Percentiles rank a stretch among this genome's conserved stretches.
Evolutionary conservation across 2,329 filamentous ascomycete genomes (phyloP).

Genomic region (Cladophialophora yegresii): DNA sequence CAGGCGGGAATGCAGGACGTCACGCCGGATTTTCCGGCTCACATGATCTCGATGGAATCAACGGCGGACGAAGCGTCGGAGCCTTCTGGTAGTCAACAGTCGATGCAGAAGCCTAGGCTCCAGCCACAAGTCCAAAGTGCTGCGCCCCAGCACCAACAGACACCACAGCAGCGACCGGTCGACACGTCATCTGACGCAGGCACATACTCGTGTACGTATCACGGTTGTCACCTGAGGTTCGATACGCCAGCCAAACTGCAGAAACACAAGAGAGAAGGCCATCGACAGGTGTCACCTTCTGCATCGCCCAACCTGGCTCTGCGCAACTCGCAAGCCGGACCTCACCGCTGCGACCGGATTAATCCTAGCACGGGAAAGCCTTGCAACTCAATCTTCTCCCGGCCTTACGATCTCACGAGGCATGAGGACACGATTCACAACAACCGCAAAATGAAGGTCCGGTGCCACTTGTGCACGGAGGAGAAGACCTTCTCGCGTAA

Average conservation of each 20-base stretch:
- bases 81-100: constrained; percentile 35
- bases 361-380: constrained; percentile 94
- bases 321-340: constrained; percentile 85
- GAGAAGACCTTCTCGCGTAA: constrained; percentile 97
- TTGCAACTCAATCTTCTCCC: constrained; percentile 90
- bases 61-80: constrained; percentile 55
- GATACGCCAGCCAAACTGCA: constrained; percentile 83
- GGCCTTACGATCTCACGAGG: constrained; percentile 92
- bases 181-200: constrained; percentile 73
- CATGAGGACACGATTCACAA: constrained; percentile 99
- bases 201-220: constrained; percentile 95
- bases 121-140: constrained; percentile 17
- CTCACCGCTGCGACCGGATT: constrained; percentile 87
- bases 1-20: constrained; percentile 44
- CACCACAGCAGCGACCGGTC: constrained; percentile 56
- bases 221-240: constrained; percentile 84
- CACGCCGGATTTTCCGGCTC: constrained; percentile 60
- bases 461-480: constrained; percentile 88
- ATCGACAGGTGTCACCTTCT: constrained; percentile 70
- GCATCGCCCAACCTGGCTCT: constrained; percentile 56
- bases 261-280: constrained; percentile 92
- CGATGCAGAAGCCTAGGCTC: constrained; percentile 39
- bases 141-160: constrained; percentile 50
- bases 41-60: constrained; percentile 64
- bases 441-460: constrained; percentile 87